phyloP scores from a whole-genome alignment of 768 basidiomycete species.

The Tubosaeta brunneosetosa region DNA sequence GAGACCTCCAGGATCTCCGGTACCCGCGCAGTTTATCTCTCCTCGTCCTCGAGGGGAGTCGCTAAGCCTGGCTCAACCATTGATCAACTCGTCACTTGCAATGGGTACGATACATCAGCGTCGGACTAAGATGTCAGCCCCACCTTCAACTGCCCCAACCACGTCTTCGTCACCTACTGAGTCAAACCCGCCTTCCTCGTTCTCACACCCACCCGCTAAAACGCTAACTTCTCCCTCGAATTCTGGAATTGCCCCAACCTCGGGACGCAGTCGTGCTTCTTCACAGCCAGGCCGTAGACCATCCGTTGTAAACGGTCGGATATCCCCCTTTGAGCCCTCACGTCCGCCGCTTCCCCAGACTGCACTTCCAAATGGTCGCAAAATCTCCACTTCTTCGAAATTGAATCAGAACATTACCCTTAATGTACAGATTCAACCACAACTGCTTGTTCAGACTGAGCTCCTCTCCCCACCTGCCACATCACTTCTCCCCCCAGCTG shows the following conservation, averaged over 20 bases:
- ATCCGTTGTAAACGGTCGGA: constrained; percentile 47
- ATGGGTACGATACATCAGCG: constrained; percentile 69
- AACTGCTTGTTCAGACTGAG: constrained; percentile 49
- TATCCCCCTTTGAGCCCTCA: constrained; percentile 47
- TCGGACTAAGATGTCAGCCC: constrained; percentile 60
- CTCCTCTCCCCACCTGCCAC: constrained; percentile 37
- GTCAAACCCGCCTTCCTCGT: constrained; percentile 34
- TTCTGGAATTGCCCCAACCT: constrained; percentile 33
- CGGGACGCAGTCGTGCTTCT: constrained; percentile 57
- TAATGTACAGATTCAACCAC: constrained; percentile 45
- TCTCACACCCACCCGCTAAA: constrained; percentile 29
- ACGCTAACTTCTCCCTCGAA: constrained; percentile 38
- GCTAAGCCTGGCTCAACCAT: constrained; percentile 37
- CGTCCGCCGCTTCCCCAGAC: constrained; percentile 49
- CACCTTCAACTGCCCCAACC: constrained; percentile 36
- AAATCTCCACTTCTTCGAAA: constrained; percentile 59
- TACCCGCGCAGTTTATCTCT: constrained; percentile 35
- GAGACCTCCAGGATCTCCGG: constrained; percentile 47
- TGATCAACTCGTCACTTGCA: constrained; percentile 56
- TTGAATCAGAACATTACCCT: constrained; percentile 43
- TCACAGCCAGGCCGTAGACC: constrained; percentile 77
- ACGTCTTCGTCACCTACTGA: constrained; percentile 33
- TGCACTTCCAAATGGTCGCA: constrained; percentile 44
- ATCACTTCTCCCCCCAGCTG: constrained; percentile 42
- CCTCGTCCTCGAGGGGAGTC: constrained; percentile 54